These are phyloP conservation scores for Penicillium egyptiacum DNA, from an alignment of 495 filamentous ascomycete species.

Conservation along the genomic window DNA sequence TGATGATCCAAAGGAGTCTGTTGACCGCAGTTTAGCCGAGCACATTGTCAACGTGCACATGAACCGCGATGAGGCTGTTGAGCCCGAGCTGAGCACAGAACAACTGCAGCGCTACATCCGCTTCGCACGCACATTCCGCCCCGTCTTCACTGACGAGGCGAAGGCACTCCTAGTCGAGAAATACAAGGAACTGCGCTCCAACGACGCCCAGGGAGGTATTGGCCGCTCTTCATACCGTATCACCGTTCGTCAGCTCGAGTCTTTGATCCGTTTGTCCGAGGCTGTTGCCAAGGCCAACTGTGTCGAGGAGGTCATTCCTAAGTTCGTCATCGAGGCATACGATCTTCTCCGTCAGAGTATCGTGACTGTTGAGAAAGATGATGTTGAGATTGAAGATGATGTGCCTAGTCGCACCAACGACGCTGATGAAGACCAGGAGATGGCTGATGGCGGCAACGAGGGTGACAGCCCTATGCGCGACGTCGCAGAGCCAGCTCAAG, in stretches of 20 bases:
- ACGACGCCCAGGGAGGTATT: constrained; percentile 92
- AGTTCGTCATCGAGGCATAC: constrained; percentile 87
- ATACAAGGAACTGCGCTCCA: constrained; percentile 93
- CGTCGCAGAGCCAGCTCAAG: constrained; percentile 37
- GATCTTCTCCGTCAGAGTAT: constrained; percentile 89
- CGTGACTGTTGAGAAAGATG: constrained; percentile 96
- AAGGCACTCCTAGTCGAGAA: constrained; percentile 81
- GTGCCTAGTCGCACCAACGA: constrained; percentile 41
- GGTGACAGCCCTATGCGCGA: constrained; percentile 70
- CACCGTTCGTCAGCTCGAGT: constrained; percentile 94
- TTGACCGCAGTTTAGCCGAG: constrained; percentile 86
- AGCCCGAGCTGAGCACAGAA: constrained; percentile 93
- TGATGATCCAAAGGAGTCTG: constrained; percentile 90
- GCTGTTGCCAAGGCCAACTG: constrained; percentile 97
- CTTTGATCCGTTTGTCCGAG: constrained; percentile 89
- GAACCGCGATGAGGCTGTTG: constrained; percentile 83
- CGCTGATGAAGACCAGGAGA: constrained; percentile 39
- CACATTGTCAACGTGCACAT: constrained; percentile 96
- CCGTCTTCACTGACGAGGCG: constrained; percentile 86
- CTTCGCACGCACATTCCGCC: constrained; percentile 91
- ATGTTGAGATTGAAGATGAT: constrained; percentile 92
- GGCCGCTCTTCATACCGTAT: constrained; percentile 94
- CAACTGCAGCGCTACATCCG: constrained; percentile 97
- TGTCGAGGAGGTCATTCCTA: constrained; percentile 81
- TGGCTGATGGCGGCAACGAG: constrained; percentile 56